These are phyloP conservation scores for Bromus sterilis DNA, from an alignment of 176 grass and related monocot genomes.

Conservation along the genomic window DNA sequence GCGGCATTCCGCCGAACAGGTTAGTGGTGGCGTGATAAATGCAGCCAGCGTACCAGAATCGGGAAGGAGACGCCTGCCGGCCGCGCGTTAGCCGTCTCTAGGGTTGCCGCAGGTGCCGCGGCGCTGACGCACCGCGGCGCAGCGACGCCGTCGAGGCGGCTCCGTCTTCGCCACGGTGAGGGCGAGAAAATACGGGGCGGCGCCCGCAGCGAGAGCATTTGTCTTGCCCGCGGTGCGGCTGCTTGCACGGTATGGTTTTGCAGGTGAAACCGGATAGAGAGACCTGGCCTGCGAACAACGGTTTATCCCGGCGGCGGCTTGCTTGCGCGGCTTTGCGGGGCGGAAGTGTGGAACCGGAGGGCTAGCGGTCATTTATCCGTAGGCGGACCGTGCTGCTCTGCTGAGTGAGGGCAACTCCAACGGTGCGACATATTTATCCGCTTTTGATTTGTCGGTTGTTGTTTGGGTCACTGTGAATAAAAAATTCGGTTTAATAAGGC, in stretches of 20 bases:
- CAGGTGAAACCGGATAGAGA: background rate
- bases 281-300: background rate
- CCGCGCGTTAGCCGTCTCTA: background rate
- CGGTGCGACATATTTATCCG: too few relatives aligned
- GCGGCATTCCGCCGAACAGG: slow-evolving; percentile 8
- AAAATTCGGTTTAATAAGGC: too few relatives aligned
- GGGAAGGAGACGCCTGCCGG: slow-evolving; percentile 3
- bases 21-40: background rate
- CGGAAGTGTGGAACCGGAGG: background rate
- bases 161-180: background rate
- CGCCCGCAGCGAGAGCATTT: slow-evolving; percentile 7
- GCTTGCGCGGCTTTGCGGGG: background rate
- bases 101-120: background rate
- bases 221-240: background rate
- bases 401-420: too few relatives aligned
- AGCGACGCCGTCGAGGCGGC: background rate
- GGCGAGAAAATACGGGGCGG: background rate
- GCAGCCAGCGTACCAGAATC: background rate
- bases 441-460: too few relatives aligned
- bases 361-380: background rate
- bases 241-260: background rate
- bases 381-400: background rate
- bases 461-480: too few relatives aligned
- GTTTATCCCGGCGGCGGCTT: background rate
- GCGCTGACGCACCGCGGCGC: background rate